Evolutionary conservation across 1,139 yeast species (phyloP).

Genomic region (Geotrichum klebahnii): DNA sequence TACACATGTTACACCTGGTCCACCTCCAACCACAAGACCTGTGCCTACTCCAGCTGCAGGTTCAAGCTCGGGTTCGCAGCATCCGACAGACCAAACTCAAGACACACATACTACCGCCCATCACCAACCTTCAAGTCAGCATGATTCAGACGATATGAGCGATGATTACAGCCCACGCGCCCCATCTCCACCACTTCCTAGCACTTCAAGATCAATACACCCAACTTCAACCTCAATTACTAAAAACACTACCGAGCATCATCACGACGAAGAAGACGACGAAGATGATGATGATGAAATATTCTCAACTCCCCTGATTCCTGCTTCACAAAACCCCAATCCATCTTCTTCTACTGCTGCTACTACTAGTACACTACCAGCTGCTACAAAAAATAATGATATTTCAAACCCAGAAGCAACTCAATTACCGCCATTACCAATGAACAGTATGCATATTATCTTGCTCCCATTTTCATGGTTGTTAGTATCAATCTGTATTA

Average conservation of each 20-base stretch:
- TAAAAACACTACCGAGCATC: not conserved
- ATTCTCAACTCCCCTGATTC: not conserved
- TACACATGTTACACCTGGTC: not conserved
- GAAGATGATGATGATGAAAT: not conserved
- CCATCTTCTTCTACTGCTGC: too few species aligned
- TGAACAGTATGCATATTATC: conserved; percentile 10
- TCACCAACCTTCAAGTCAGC: conserved; percentile 1
- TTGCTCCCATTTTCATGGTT: not conserved
- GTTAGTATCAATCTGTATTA: not conserved
- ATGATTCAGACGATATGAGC: conserved; percentile 4
- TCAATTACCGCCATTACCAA: conserved; percentile 11
- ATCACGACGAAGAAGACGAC: not conserved
- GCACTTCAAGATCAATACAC: not conserved
- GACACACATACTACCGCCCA: not conserved
- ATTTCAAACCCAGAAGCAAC: not conserved
- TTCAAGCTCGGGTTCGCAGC: not conserved
- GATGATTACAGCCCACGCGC: not conserved
- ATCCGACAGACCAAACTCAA: too few species aligned
- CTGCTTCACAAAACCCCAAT: too few species aligned
- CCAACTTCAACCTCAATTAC: not conserved
- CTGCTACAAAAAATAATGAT: not conserved
- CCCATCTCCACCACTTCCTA: not conserved
- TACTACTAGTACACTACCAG: not conserved
- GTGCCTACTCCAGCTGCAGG: not conserved
- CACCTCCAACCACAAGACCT: not conserved